Percentiles rank a stretch among this genome's conserved stretches.
Conservation (phyloP, 192 early-diverging fungal species). For the Phycomyces nitens region DNA sequence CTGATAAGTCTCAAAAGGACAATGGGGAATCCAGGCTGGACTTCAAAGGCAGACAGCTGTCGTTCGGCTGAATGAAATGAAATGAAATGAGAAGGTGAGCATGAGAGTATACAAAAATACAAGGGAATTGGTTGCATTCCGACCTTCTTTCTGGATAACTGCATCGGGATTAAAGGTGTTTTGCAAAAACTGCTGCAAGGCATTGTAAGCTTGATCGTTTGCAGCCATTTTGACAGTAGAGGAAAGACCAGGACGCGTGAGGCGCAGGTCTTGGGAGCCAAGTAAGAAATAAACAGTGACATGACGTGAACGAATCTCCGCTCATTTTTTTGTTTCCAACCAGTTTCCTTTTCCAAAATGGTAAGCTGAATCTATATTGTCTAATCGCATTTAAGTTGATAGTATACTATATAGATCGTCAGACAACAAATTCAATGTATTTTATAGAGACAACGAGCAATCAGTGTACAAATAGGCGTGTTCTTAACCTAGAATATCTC, state of each 20-base stretch:
- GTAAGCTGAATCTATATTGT: too few species aligned
- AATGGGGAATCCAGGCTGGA: constrained; percentile 61
- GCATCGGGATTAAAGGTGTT: constrained; percentile 40
- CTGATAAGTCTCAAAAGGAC: constrained; percentile 75
- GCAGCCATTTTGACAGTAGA: constrained; percentile 5
- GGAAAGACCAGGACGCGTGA: not conserved
- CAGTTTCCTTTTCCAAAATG: too few species aligned
- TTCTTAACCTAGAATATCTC: too few species aligned
- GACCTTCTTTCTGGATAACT: constrained; percentile 36
- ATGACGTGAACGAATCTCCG: not conserved
- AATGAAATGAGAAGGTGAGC: constrained; percentile 19
- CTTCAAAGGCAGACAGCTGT: constrained; percentile 50
- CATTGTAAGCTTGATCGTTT: constrained; percentile 14
- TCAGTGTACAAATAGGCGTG: too few species aligned
- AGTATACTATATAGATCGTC: too few species aligned
- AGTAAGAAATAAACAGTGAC: not conserved
- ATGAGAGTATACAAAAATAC: constrained; percentile 12
- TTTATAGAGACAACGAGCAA: too few species aligned
- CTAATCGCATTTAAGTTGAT: too few species aligned
- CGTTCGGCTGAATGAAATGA: constrained; percentile 51
- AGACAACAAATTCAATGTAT: too few species aligned
- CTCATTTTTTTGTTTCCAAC: not conserved
- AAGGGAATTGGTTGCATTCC: constrained; percentile 24
- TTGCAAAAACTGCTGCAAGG: constrained; percentile 40
- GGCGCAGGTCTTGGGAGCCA: too few species aligned